Evolutionary conservation across 164 flowering plant species (phyloP).

Genomic region (Kingdonia uniflora): DNA sequence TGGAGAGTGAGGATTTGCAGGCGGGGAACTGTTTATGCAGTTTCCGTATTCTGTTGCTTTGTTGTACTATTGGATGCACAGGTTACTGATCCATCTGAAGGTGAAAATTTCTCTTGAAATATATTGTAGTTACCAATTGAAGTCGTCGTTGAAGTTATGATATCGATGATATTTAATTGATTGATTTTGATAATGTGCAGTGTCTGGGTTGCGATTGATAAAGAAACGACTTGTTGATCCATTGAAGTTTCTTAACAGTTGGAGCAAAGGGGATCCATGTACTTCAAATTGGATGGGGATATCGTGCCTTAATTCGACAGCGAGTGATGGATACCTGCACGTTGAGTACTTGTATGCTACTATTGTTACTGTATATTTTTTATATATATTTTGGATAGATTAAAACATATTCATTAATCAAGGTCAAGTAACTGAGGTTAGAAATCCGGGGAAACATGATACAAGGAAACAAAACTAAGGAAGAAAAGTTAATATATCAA

Average conservation of each 20-base stretch:
- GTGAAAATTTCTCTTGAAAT: slow-evolving; percentile 14
- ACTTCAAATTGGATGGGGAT: slow-evolving; percentile 71
- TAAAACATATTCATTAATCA: too few species aligned
- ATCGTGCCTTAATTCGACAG: slow-evolving; percentile 26
- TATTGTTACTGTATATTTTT: not conserved
- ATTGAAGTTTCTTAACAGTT: slow-evolving; percentile 30
- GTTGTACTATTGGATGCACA: slow-evolving; percentile 17
- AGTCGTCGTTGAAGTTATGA: too few species aligned
- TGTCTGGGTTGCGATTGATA: slow-evolving; percentile 39
- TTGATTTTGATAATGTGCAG: slow-evolving; percentile 25
- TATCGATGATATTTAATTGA: not conserved
- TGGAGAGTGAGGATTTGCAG: too few species aligned
- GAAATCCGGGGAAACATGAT: too few species aligned
- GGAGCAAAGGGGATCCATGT: slow-evolving; percentile 77
- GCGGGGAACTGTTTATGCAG: too few species aligned
- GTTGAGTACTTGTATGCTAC: slow-evolving; percentile 48
- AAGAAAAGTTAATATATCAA: too few species aligned
- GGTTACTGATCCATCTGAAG: slow-evolving; percentile 55
- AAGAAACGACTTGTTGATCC: slow-evolving; percentile 43
- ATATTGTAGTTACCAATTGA: too few species aligned
- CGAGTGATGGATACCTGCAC: slow-evolving; percentile 55
- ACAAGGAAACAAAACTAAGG: too few species aligned
- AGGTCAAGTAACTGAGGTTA: too few species aligned
- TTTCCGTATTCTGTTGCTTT: slow-evolving; percentile 14
- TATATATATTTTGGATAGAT: too few species aligned